Evolutionary conservation across 2,329 filamentous ascomycete genomes (phyloP).

Genomic region (Aspergillus sojae): DNA sequence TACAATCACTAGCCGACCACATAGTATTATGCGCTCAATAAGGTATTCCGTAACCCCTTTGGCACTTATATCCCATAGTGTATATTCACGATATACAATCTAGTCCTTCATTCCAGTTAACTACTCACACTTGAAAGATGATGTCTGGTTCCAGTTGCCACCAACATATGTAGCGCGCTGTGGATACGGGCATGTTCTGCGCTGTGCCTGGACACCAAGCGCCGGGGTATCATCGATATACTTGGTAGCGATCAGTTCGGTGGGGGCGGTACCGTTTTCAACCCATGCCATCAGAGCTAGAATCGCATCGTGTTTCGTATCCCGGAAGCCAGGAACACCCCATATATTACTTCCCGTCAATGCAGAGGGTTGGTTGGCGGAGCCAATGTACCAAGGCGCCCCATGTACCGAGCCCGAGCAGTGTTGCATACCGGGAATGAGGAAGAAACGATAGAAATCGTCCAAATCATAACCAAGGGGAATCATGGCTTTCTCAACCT

Average conservation of each 20-base stretch:
- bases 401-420: constrained; percentile 5
- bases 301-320: constrained; percentile 20
- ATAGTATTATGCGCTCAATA: no score
- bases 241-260: constrained; percentile 20
- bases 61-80: no score
- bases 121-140: no score
- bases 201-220: constrained; percentile 8
- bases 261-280: constrained; percentile 20
- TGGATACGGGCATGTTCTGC: constrained; percentile 2
- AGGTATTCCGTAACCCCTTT: no score
- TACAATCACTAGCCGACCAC: no score
- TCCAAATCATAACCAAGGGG: constrained; percentile 12
- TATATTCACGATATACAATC: no score
- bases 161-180: constrained; percentile 5
- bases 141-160: not conserved
- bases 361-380: constrained; percentile 7
- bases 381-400: constrained; percentile 12
- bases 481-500: not conserved
- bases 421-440: constrained; percentile 20
- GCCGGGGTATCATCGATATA: constrained; percentile 8
- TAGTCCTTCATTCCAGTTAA: no score
- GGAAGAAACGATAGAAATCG: constrained; percentile 21
- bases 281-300: constrained; percentile 24
- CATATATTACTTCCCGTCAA: constrained; percentile 5
- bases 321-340: constrained; percentile 14